Evolutionary conservation across 768 basidiomycete genomes (phyloP).

Genomic region (Amanita jacksonii): DNA sequence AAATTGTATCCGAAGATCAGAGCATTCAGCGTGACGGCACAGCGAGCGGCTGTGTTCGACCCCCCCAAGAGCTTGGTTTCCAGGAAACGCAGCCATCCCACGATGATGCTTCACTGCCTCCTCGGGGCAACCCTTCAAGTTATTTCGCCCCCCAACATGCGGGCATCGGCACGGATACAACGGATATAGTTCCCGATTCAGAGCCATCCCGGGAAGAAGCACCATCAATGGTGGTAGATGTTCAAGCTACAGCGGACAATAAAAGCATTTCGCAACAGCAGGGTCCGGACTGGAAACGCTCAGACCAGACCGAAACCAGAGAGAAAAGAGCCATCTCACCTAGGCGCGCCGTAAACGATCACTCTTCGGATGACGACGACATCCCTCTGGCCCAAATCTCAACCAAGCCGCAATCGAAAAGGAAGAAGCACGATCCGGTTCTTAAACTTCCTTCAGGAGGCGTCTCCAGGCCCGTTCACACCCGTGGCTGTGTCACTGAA

Average conservation of each 20-base stretch:
- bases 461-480: background rate
- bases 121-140: background rate
- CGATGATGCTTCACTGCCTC: background rate
- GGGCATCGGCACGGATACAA: conserved; percentile 17
- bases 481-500: conserved; percentile 22
- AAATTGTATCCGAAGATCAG: conserved; percentile 2
- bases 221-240: background rate
- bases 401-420: background rate
- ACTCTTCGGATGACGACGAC: conserved; percentile 29
- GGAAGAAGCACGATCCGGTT: background rate
- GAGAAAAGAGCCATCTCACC: conserved; percentile 5
- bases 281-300: background rate
- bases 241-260: background rate
- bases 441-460: background rate
- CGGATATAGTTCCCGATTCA: conserved; percentile 56
- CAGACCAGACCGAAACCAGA: background rate
- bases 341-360: conserved; percentile 7
- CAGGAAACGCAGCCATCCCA: conserved; percentile 12
- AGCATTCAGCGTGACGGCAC: background rate
- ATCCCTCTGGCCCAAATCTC: conserved; percentile 29
- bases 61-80: background rate
- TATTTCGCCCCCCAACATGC: conserved; percentile 3
- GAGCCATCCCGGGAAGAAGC: conserved; percentile 35
- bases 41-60: background rate
- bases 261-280: background rate